phyloP scores from a whole-genome alignment of 106 monocot species.

The Chionographis japonica region DNA sequence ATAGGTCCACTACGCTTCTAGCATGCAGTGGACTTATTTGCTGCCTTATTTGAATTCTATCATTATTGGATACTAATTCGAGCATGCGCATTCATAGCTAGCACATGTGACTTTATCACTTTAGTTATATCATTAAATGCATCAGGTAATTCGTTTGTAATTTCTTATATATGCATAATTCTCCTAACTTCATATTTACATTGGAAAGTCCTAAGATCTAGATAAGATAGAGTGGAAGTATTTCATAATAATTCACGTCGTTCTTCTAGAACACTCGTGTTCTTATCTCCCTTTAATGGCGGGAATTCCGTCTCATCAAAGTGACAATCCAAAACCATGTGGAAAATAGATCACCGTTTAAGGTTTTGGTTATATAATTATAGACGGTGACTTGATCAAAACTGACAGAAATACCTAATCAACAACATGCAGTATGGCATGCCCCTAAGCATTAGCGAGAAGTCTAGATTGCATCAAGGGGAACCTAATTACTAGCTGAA shows the following conservation, averaged over 20 bases:
- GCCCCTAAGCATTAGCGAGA: no score
- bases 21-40: neutral
- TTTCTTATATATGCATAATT: neutral
- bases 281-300: neutral
- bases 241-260: neutral
- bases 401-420: neutral
- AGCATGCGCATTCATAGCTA: neutral
- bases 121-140: neutral
- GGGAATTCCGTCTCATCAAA: constrained; percentile 2
- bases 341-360: neutral
- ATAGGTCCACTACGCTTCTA: neutral
- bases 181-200: constrained; percentile 2
- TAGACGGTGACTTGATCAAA: neutral
- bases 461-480: no score
- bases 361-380: neutral
- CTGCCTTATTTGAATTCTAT: neutral
- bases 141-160: neutral
- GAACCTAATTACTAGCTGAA: no score
- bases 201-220: neutral
- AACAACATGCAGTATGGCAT: no score
- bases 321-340: neutral
- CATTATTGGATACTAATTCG: neutral
- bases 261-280: neutral
- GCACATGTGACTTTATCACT: neutral
- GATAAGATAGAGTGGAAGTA: neutral